Conservation (phyloP, 2,329 filamentous ascomycete species). For the Trichoderma breve region DNA sequence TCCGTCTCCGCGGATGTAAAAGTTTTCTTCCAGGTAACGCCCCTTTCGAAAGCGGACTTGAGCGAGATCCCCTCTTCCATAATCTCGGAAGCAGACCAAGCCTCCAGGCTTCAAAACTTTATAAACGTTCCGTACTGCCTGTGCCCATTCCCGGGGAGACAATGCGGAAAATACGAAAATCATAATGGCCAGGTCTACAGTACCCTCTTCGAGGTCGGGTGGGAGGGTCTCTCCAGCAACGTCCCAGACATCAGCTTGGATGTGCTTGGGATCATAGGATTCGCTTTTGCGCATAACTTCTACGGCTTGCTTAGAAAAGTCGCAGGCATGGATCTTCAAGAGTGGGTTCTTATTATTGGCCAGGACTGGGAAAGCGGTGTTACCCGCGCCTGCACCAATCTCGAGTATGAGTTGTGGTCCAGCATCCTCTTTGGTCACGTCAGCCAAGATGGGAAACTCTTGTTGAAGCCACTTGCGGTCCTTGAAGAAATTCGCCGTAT, state of each 20-base stretch:
- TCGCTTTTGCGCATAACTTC: constrained; percentile 84
- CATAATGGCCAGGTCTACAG: constrained; percentile 87
- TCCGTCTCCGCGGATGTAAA: constrained; percentile 93
- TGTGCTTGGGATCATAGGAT: constrained; percentile 67
- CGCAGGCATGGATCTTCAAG: constrained; percentile 86
- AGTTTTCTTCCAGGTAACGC: constrained; percentile 91
- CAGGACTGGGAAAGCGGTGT: constrained; percentile 91
- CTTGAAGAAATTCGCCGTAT: constrained; percentile 97
- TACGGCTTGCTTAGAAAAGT: constrained; percentile 94
- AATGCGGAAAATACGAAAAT: constrained; percentile 97
- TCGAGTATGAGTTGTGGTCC: constrained; percentile 75
- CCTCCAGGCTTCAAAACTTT: constrained; percentile 86
- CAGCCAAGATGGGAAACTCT: constrained; percentile 85
- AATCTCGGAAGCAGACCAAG: constrained; percentile 93
- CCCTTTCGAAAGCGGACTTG: constrained; percentile 98
- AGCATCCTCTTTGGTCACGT: constrained; percentile 68
- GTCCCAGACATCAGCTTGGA: constrained; percentile 95
- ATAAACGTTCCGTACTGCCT: constrained; percentile 78
- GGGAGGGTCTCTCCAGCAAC: constrained; percentile 71
- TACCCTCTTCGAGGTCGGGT: constrained; percentile 71
- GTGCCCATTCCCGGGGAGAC: constrained; percentile 78
- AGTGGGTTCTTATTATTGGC: constrained; percentile 77
- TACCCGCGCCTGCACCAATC: constrained; percentile 92
- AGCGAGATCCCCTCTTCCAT: constrained; percentile 90
- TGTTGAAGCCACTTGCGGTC: constrained; percentile 95